These are phyloP conservation scores for Syzygium grande DNA, from an alignment of 345 rosid species.

Conservation along the genomic window DNA sequence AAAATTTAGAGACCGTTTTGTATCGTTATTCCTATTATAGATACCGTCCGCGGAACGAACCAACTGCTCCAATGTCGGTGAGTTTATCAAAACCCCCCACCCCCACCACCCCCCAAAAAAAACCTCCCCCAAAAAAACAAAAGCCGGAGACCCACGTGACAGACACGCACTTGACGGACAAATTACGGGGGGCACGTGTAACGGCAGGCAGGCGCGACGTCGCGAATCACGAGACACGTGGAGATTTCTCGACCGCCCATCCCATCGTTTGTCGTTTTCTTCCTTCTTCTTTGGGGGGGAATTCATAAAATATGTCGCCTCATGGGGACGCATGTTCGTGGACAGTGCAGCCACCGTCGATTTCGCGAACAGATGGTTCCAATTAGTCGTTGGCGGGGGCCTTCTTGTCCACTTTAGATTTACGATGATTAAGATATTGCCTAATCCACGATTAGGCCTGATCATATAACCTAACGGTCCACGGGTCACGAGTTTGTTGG, in stretches of 20 bases:
- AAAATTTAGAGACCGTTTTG: too few species aligned
- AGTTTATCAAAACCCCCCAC: neutral
- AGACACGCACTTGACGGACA: neutral
- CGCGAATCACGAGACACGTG: neutral
- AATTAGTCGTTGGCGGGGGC: too few species aligned
- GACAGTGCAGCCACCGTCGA: neutral
- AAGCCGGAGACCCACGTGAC: neutral
- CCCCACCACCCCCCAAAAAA: neutral
- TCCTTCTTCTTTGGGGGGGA: neutral
- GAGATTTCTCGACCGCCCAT: neutral
- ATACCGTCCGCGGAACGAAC: neutral
- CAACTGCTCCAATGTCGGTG: neutral
- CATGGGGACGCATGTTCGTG: neutral
- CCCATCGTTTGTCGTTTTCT: neutral
- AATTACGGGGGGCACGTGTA: slow-evolving; percentile 3
- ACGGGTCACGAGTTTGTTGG: neutral
- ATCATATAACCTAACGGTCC: neutral
- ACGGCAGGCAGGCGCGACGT: neutral
- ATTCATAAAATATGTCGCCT: neutral
- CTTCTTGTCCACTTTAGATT: neutral
- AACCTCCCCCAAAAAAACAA: neutral
- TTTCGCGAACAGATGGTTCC: too few species aligned
- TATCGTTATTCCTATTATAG: neutral
- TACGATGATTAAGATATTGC: neutral
- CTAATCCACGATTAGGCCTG: neutral